These are phyloP conservation scores for Solidago caesia DNA, from an alignment of 129 eudicot species.

Conservation along the genomic window DNA sequence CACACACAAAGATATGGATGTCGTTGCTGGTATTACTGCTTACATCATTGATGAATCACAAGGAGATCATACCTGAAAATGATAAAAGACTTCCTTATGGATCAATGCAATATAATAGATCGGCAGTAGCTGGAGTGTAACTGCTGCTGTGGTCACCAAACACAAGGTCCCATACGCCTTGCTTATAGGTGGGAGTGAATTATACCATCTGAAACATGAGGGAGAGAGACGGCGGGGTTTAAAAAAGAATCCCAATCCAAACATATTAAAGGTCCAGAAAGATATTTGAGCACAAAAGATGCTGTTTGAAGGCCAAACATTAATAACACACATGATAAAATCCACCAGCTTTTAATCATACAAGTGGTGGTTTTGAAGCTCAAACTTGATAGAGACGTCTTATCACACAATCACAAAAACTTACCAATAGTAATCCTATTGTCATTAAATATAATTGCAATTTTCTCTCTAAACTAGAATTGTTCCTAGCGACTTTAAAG, in stretches of 20 bases:
- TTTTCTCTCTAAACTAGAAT: neutral
- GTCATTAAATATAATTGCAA: neutral
- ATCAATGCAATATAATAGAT: constrained; percentile 21
- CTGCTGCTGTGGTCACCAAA: constrained; percentile 25
- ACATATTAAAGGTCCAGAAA: neutral
- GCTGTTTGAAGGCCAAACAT: neutral
- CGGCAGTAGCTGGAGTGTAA: constrained; percentile 16
- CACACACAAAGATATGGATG: neutral
- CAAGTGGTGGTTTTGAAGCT: neutral
- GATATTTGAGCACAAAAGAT: neutral
- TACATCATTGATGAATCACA: neutral
- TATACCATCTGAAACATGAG: constrained; percentile 17
- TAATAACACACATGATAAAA: neutral
- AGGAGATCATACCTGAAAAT: constrained; percentile 16
- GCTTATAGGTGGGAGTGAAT: constrained; percentile 24
- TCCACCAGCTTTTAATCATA: neutral
- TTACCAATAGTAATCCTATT: neutral
- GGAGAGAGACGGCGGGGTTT: neutral
- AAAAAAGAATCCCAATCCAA: neutral
- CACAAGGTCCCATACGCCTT: constrained; percentile 26
- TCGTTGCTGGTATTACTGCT: neutral
- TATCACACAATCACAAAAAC: neutral
- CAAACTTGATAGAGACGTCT: neutral
- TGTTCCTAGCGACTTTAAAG: neutral
- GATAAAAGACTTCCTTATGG: constrained; percentile 16